Base-by-base conservation (phyloP, 805 yeast genomes). In the Nakazawaea wyomingensis region DNA sequence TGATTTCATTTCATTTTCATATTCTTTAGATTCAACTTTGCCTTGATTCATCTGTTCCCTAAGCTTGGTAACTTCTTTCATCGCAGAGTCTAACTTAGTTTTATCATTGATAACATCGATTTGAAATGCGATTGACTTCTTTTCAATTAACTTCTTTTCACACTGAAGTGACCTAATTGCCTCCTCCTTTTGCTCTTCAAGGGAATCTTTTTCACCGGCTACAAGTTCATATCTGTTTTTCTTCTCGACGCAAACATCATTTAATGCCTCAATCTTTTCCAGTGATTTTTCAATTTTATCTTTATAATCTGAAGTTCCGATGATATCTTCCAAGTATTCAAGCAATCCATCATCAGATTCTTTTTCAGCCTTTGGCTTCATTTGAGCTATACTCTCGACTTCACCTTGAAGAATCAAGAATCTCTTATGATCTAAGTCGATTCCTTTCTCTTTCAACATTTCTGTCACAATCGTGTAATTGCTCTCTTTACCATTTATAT, bases 331-430 rank as follows among this genome's bases (percentile, higher is more conserved):
- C 47, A 93, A 65, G 58, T 93, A 93, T 56, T 95, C 99, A 31
- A 93, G 64, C 21, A 93, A 68, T 0, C 99, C 99, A 58, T 93
- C 98, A 54, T 91, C 98, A 50, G 79, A 79, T 41, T 87, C 96
- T 39, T 71, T 77, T 55, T 93, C 97, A 0, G 97, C 98, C 56
- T 91, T 93, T 9, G 99, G 85, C 58, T 91, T 91, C 99, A 93
- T 95, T 60, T 93, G 97, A 0, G 99, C 97, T 56, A 93, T 93
- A 50, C 90, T 83, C 65, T 93, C 99, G 34, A 93, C 99, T 60
- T 93, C 99, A 59, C 99, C 99, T 64, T 93, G 99, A 35, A 93
- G 68, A 57, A 93, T 95, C 53, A 93, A 71, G 54, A 93, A 93
- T 53, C 99, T 72, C 58, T 93, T 93, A 62, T 93, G 99, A 52